Base-by-base conservation (phyloP, 2,329 filamentous ascomycete species). In the Colletotrichum sp. region DNA sequence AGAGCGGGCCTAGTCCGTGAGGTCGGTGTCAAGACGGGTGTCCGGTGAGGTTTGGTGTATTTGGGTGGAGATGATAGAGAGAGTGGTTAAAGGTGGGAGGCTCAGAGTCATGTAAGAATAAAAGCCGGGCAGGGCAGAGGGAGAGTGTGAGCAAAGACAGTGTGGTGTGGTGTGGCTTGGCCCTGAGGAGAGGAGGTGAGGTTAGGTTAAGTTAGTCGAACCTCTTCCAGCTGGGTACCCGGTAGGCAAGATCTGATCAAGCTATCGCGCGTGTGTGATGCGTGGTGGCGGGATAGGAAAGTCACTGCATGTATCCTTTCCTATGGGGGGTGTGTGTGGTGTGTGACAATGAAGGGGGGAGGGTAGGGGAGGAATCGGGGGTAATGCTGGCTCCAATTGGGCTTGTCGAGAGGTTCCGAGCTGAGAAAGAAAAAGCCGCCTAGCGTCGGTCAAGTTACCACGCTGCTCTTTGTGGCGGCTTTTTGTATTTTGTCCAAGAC, bases 191-290 rank as follows among this genome's bases (percentile, higher is more conserved):
- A 77, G 72, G 72, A 74, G 67, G 52, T 67, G 71, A 74, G 34
- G 65, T 70, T 76, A 72, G 68, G 68, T 66, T 72, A 69, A 68
- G 68, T 68, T 68, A 66, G 73, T 76, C 65, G 72, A 72, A 65
- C 61, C 48, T 72, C 68, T 63, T 43, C 74, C 59, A 76, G 74
- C 71, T 76, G 74, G 74, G 74, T 69, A 65, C 59, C 74, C 71
- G 65, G 74, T 76, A 74, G 59, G 75, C 43, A 71, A 78, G 76
- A 78, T 78, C 76, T 75, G 76, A 77, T 78, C 74, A 77, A 78
- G 76, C 76, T 78, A 78, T 78, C 76, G 74, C 76, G 74, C 73
- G 75, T 67, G 74, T 77, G 68, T 68, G 61, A 34, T 67, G 72
- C 63, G 72, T 75, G 74, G 76, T 78, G 76, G 76, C 76, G 76